Evolutionary conservation across 768 basidiomycete genomes (phyloP), one percentile per base, ranked within the genome.

Genomic region (Suillus sp.): DNA sequence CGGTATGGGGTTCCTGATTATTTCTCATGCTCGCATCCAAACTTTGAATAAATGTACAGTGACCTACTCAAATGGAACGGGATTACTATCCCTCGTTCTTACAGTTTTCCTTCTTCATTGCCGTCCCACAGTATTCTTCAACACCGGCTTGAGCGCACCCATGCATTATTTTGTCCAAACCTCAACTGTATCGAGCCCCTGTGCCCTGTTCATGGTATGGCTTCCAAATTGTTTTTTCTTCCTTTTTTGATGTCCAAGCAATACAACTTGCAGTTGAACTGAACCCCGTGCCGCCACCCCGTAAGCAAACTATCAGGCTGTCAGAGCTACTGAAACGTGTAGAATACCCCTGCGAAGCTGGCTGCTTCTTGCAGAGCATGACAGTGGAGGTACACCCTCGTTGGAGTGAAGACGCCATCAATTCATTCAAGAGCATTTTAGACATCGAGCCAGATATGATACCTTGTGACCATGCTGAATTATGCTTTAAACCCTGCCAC

Each of bases 401-500:
- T 30, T 86, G 86, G 83, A 71, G 66, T 9, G 64, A 68, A 22
- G 55, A 69, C 0, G 83, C 86, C 7, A 60, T 77, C 4, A 77
- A 82, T 40, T 65, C 74, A 0, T 68, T 89, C 3, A 70, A 66
- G 25, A 72, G 71, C 2, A 68, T 85, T 6, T 72, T 84, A 11
- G 73, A 79, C 18, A 70, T 83, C 27, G 74, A 78, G 0, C 82
- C 83, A 8, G 80, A 86, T 53, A 69, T 75, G 4, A 70, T 75
- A 0, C 78, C 87, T 0, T 90, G 89, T 65, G 80, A 86, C 53
- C 72, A 90, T 14, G 83, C 86, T 20, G 69, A 76, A 1, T 73
- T 90, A 18, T 84, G 84, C 70, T 77, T 78, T 11, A 86, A 84
- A 64, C 83, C 87, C 6, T 91, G 90, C 70, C 72, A 73, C 34